Evolutionary conservation across 495 filamentous ascomycete genomes (phyloP), one percentile per base, ranked within the genome.

Genomic region (Hypoxylon lienhwacheense): DNA sequence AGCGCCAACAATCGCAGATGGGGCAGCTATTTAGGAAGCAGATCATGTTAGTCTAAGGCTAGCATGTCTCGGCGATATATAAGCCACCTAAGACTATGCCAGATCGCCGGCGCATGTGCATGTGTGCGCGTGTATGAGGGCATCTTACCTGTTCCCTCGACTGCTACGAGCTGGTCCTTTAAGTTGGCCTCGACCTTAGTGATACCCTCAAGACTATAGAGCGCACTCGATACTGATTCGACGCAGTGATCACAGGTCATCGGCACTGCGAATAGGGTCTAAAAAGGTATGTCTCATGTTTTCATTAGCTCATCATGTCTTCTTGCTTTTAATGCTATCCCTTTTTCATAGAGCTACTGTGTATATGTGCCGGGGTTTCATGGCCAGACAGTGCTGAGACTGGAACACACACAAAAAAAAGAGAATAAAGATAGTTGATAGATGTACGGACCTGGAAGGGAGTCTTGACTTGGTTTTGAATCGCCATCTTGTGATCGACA

Each of bases 201-300:
- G 65, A 90, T 85, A 2, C 87, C 91, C 44, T 81, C 77, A 8
- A 97, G 68, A 64, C 85, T 85, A 59, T 82, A 73, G 24, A 98
- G 70, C 17, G 89, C 84, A 45, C 71, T 75, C 24, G 90, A 90
- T 53, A 98, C 80, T 57, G 90, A 86, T 57, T 89, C 86, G 61
- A 93, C 83, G 71, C 93, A 98, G 62, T 76, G 69, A 32, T 95
- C 86, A 71, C 93, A 97, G 70, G 82, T 87, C 80, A 98, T 86
- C 17, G 89, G 91, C 68, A 97, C 93, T 53, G 92, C 89, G 66
- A 98, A 97, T 53, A 91, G 86, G 31, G 91, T 95, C 88, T 97
- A 61, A 40, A n/a, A 44, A 34, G 61, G 58, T 43, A 42, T 14
- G 53, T 26, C 43, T 54, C 26, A 35, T 19, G 34, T 55, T 57